Conservation (phyloP, 108 stramenopile species). For the Fragilariopsis cylindrus region DNA sequence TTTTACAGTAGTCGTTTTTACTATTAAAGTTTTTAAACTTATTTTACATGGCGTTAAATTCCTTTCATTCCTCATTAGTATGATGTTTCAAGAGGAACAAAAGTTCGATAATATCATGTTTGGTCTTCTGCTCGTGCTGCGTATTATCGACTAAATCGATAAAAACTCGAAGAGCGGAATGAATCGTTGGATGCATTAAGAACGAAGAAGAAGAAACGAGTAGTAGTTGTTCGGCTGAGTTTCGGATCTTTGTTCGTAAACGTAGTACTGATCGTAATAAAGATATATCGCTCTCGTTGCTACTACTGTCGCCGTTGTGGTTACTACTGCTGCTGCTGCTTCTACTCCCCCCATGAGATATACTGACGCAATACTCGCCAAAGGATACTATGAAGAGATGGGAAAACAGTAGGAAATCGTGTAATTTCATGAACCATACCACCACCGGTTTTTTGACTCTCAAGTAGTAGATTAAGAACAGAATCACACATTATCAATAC, state of each 20-base stretch:
- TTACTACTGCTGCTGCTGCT: background rate
- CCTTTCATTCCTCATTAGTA: too few relatives aligned
- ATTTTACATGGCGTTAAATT: too few relatives aligned
- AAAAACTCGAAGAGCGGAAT: too few relatives aligned
- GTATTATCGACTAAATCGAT: too few relatives aligned
- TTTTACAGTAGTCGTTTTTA: too few relatives aligned
- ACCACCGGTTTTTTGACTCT: background rate
- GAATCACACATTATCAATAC: slow-evolving; percentile 1
- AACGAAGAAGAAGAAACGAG: too few relatives aligned
- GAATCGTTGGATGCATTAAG: too few relatives aligned
- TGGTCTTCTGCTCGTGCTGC: too few relatives aligned
- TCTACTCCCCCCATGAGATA: background rate
- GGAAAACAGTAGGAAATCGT: slow-evolving; percentile 32
- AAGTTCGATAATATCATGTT: too few relatives aligned
- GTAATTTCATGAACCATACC: slow-evolving; percentile 34
- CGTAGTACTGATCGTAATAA: background rate
- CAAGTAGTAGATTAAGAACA: background rate
- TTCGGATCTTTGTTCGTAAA: background rate
- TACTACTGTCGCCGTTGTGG: background rate
- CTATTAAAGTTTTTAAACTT: too few relatives aligned
- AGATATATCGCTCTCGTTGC: background rate
- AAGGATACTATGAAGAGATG: slow-evolving; percentile 28
- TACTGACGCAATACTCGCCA: slow-evolving; percentile 12
- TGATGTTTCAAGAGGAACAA: too few relatives aligned
- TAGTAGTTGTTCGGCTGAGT: background rate